Percentiles rank a stretch among this genome's conserved stretches.
phyloP scores from a whole-genome alignment of 164 flowering plant genomes.

The Vitis vinifera region ASM3070453v1 NC_081822.1:9312501-9313000 shows the following conservation, averaged over 20 bases:
- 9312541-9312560: no score
- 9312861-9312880: constrained; percentile 2
- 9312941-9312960: constrained; percentile 99
- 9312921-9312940: constrained; percentile 98
- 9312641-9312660: background rate
- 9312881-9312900: constrained; percentile 16
- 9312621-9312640: background rate
- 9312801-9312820: constrained; percentile 61
- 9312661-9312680: no score
- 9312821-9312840: background rate
- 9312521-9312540: no score
- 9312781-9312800: constrained; percentile 80
- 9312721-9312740: constrained; percentile 98
- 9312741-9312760: constrained; percentile 90
- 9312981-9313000: constrained; percentile 67
- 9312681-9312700: background rate
- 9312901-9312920: constrained; percentile 99
- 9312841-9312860: background rate
- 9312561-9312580: no score
- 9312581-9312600: no score
- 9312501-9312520: no score
- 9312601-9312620: no score
- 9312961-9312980: constrained; percentile 96
- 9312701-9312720: constrained; percentile 40
- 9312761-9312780: constrained; percentile 51